Evolutionary conservation across 495 filamentous ascomycete species (phyloP).

Genomic region (Sordaria brevicollis): DNA sequence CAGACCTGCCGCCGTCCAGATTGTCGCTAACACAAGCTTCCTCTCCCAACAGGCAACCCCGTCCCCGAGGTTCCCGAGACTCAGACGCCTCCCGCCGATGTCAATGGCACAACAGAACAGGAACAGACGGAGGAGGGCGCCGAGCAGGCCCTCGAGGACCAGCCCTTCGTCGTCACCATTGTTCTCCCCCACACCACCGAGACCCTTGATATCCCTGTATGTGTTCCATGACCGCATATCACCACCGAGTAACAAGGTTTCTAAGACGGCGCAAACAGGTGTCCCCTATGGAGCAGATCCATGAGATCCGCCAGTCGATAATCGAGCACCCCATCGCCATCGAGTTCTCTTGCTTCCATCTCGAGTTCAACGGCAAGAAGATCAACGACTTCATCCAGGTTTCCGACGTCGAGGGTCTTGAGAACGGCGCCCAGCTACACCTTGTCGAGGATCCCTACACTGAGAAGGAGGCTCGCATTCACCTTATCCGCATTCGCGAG

Average conservation of each 20-base stretch:
- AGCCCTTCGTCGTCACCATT: conserved; percentile 54
- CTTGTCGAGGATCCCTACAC: conserved; percentile 95
- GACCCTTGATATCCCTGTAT: conserved; percentile 76
- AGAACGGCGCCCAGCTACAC: conserved; percentile 59
- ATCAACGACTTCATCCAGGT: conserved; percentile 95
- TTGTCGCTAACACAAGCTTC: neutral
- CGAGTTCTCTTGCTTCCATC: conserved; percentile 98
- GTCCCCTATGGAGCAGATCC: conserved; percentile 86
- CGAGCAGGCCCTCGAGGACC: conserved; percentile 17
- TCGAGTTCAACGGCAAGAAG: conserved; percentile 72
- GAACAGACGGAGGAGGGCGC: conserved; percentile 11
- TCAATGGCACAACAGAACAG: neutral
- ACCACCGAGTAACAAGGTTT: neutral
- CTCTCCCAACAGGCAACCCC: conserved; percentile 11
- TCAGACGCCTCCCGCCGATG: conserved; percentile 9
- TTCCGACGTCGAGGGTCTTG: conserved; percentile 77
- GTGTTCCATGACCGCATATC: conserved; percentile 10
- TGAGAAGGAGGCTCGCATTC: conserved; percentile 95
- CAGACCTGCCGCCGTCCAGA: neutral
- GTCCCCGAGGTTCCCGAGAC: conserved; percentile 6
- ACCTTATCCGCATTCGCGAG: conserved; percentile 81
- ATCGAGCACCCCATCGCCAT: conserved; percentile 88
- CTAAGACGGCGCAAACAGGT: conserved; percentile 48
- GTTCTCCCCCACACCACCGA: conserved; percentile 71
- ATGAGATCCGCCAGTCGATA: conserved; percentile 94